Evolutionary conservation across 352 stramenopile species (phyloP), one percentile per base, ranked within the genome.

Genomic region (Pythium pyrilobum): DNA sequence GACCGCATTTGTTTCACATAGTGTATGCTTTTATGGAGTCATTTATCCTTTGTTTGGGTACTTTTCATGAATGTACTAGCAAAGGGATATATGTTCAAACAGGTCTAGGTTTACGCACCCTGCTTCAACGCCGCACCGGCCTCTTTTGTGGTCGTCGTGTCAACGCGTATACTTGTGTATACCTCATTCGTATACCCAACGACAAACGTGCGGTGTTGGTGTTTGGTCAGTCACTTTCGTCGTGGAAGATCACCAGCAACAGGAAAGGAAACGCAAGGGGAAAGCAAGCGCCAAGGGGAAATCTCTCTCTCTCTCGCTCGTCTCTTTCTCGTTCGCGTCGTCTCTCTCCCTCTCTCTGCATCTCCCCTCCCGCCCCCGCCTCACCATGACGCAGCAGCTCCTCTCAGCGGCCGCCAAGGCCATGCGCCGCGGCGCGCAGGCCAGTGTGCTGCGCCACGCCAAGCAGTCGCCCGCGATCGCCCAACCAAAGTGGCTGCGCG

Each of bases 331-430:
- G 9, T 18, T 37, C n/a, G 25, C 27, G 11, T 9, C 25, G 18
- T 38, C 33, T 23, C 29, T 52, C 31, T 33, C 38, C 18, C 24
- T 24, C 34, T 41, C 37, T 18, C 27, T 18, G 18, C 23, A 18
- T 27, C 28, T 36, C 42, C n/a, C 32, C 38, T 28, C 37, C 23
- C 43, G 21, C 12, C 23, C 36, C 45, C 44, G 13, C 39, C 34
- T 16, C 39, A 33, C 38, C 49, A 86, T 86, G 74, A 79, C 74
- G 51, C 62, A 68, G 59, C 78, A 87, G 70, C 78, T 75, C 69
- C 60, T 86, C 45, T 67, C 67, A 20, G 67, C 71, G 43, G 71
- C 71, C 18, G 74, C 72, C 62, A 82, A 77, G 63, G 64, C 58
- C 58, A 59, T 82, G 53, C 71, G 71, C 36, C 78, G 73, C 52